Evolutionary conservation across 805 yeast genomes (phyloP), one percentile per base, ranked within the genome.

Genomic region (Yamadazyma nakazawae): DNA sequence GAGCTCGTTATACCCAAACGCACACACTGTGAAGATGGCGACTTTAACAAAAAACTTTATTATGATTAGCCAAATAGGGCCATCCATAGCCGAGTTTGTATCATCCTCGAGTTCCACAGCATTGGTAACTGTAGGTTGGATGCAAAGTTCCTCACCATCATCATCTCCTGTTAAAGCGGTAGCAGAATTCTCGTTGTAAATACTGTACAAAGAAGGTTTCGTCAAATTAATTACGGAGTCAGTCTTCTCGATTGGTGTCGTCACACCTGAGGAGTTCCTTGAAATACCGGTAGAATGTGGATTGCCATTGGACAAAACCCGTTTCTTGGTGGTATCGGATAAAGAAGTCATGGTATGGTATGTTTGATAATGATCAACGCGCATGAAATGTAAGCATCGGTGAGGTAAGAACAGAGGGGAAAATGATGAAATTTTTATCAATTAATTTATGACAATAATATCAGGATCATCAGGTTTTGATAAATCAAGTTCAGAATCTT

Each of bases 1-100:
- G 34, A 82, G 61, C 50, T 70, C 78, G 56, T 81, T 76, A 60
- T 80, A 81, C 7, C 76, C 54, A 42, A 73, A 75, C 10, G 88
- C 86, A 25, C 76, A 68, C 4, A 63, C 47, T 9, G 78, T 70
- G 42, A 70, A 61, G 16, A 65, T 45, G 3, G 55, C 31, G 16
- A 65, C 34, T 35, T 66, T 65, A 39, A 46, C 41, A 18, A 48
- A 19, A 19, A 46, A 39, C 36, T 47, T 47, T 5, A 43, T 9
- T 14, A 49, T 5, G 9, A 47, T 24, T 5, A 47, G 2, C 24
- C 18, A 28, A 25, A 47, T 19, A 12, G 51, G 49, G 2, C 47
- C 52, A 17, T 43, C 44, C 30, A 34, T 42, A 13, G 30, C 21
- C 16, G 34, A 35, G 10, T 7, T 5, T 13, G 28, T 21, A 13